Conservation (phyloP, 202 grass and related monocot species). For the Carex sylvatica region DNA sequence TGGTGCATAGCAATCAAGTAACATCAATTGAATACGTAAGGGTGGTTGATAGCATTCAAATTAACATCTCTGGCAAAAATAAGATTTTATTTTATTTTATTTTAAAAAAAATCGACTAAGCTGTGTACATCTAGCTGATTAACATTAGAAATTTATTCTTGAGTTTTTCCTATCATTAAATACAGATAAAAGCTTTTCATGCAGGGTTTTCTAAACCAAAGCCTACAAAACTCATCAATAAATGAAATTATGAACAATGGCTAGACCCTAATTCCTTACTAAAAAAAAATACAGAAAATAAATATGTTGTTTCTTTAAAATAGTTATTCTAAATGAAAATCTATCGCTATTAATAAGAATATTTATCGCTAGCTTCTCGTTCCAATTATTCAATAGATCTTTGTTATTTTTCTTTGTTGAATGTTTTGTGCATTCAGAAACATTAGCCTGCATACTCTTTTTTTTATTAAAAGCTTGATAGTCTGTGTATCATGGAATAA, state of each 20-base stretch:
- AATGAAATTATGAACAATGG: too few relatives aligned
- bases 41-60: neutral
- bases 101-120: neutral
- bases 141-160: neutral
- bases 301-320: neutral
- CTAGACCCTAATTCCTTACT: too few relatives aligned
- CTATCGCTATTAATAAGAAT: neutral
- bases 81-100: neutral
- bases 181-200: neutral
- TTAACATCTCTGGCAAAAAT: neutral
- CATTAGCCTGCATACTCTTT: neutral
- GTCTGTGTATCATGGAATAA: too few relatives aligned
- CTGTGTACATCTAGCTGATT: neutral
- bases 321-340: neutral
- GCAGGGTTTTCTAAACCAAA: too few relatives aligned
- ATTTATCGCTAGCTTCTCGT: neutral
- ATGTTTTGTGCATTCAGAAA: neutral
- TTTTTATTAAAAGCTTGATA: too few relatives aligned
- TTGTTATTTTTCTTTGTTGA: neutral
- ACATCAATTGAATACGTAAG: neutral
- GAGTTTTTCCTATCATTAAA: neutral
- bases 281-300: too few relatives aligned
- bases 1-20: neutral
- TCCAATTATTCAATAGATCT: neutral
- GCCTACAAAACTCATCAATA: too few relatives aligned